Base-by-base conservation (phyloP, 2,329 filamentous ascomycete species). In the Coniochaeta sp. region DNA sequence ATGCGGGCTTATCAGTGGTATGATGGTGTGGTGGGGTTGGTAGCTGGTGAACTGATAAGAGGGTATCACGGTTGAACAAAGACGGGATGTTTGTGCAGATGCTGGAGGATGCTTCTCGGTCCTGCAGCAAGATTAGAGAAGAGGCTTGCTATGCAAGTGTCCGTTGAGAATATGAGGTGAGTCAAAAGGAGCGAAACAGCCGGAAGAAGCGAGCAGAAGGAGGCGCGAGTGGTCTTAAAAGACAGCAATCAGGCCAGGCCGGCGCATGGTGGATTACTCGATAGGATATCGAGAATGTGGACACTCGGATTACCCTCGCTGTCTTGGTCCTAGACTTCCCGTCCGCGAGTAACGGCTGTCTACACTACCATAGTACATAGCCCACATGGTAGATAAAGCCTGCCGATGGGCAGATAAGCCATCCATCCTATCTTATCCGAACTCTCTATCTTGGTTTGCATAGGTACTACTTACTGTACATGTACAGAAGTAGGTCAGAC, bases 1-100 rank as follows among this genome's bases (percentile, higher is more conserved):
- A 28, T 61, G 57, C 50, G 38, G 54, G 43, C 62, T 64, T 64
- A 64, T 64, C 63, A 36, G 24, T 17, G 47, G 43, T 24, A 6
- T 14, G 43, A 3, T 47, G 43, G 47, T 52, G 47, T 52, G 47
- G 47, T 52, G 47, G 22, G 47, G 47, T 14, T 28, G 22, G 26
- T 2, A 17, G 22, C 14, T 17, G 47, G 4, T 31, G 22, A 31
- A 52, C 47, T 52, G 47, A 52, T 52, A 52, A 52, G 54, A 57
- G 33, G 54, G 31, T 36, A 57, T 57, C 54, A 57, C 54, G 54
- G 47, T 24, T n/a, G 17, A 31, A 52, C 47, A 52, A 52, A 52
- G 47, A 28, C 47, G 26, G 24, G 31, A 28, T n/a, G 47, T 28
- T 12, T 12, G 26, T 52, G 47, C 19, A 52, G 47, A 52, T 52